These are phyloP conservation scores for Beta vulgaris DNA, from an alignment of 148 eudicot species.

Conservation along the genomic window DNA sequence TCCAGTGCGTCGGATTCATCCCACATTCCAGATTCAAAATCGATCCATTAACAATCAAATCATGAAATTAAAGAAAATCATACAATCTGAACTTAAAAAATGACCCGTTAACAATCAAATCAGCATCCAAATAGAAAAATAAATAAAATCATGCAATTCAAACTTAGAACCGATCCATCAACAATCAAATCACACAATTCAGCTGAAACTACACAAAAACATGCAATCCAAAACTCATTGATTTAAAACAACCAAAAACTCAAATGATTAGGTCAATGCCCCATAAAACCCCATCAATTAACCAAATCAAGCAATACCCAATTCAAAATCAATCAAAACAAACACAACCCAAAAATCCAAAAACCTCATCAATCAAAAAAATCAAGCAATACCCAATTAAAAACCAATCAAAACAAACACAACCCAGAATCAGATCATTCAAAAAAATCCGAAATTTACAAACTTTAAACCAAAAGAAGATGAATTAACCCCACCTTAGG, in stretches of 20 bases:
- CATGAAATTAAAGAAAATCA: not conserved
- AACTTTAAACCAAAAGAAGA: conserved; percentile 1
- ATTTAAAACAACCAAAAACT: not conserved
- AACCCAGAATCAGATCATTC: conserved; percentile 28
- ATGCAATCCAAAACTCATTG: not conserved
- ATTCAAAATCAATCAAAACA: not conserved
- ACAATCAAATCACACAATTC: not conserved
- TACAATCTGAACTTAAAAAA: conserved; percentile 9
- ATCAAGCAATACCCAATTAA: conserved; percentile 13
- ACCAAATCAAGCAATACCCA: conserved; percentile 23
- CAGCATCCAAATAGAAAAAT: not conserved
- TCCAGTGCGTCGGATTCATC: not conserved
- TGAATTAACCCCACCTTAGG: conserved; percentile 62
- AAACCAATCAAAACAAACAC: conserved; percentile 18
- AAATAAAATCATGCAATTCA: not conserved
- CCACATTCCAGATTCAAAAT: not conserved
- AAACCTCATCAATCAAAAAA: conserved; percentile 12
- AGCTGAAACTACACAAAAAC: not conserved
- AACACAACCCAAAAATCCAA: conserved; percentile 22
- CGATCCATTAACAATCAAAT: not conserved
- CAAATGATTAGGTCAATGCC: conserved; percentile 1
- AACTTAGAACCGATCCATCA: not conserved
- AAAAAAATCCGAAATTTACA: conserved; percentile 2
- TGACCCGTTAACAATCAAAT: not conserved
- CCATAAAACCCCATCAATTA: not conserved